Conservation (phyloP, 768 basidiomycete genomes). For the Russula foetens region DNA sequence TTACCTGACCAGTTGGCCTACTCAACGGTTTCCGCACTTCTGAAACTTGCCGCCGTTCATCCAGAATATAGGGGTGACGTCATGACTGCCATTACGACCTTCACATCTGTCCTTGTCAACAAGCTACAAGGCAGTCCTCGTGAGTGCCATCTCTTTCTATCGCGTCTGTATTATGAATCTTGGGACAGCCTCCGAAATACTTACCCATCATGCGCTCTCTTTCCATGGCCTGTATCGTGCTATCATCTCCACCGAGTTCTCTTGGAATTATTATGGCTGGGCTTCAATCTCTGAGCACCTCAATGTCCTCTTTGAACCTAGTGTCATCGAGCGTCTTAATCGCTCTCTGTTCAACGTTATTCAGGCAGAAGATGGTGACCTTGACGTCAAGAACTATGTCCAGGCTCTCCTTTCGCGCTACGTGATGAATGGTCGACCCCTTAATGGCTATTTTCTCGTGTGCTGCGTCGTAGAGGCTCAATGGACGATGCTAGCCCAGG, state of each 20-base stretch:
- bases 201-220: slow-evolving; percentile 71
- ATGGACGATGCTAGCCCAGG: slow-evolving; percentile 80
- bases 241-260: slow-evolving; percentile 67
- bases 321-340: slow-evolving; percentile 66
- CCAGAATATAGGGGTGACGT: slow-evolving; percentile 41
- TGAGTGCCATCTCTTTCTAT: slow-evolving; percentile 29
- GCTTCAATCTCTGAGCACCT: slow-evolving; percentile 43
- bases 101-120: slow-evolving; percentile 49
- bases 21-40: slow-evolving; percentile 67
- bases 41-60: slow-evolving; percentile 54
- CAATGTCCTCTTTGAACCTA: slow-evolving; percentile 52
- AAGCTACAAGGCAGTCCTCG: slow-evolving; percentile 46
- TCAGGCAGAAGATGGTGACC: slow-evolving; percentile 44
- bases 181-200: slow-evolving; percentile 51
- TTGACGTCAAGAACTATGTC: slow-evolving; percentile 48
- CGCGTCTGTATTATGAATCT: not conserved
- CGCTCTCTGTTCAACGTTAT: slow-evolving; percentile 55
- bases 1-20: slow-evolving; percentile 79
- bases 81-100: slow-evolving; percentile 51
- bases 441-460: slow-evolving; percentile 84
- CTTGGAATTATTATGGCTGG: slow-evolving; percentile 69
- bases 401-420: slow-evolving; percentile 71
- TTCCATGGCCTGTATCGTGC: slow-evolving; percentile 86
- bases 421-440: slow-evolving; percentile 62
- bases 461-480: slow-evolving; percentile 82